Percentiles rank a stretch among this genome's conserved stretches.
phyloP scores from a whole-genome alignment of 2,329 filamentous ascomycete genomes.

The Blastomyces parvus region DNA sequence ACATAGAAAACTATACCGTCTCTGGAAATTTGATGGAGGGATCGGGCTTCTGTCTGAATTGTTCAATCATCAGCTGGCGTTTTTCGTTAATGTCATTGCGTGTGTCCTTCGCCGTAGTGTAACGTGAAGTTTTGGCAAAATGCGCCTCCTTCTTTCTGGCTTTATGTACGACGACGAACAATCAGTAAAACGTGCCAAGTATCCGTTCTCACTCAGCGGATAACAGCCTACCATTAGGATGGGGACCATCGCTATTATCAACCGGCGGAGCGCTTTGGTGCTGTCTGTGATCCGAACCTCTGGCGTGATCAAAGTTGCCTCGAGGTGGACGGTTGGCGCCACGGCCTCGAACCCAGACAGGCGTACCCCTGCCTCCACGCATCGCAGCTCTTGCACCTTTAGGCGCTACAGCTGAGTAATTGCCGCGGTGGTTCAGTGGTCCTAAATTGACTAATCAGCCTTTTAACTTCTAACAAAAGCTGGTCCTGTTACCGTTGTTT shows the following conservation, averaged over 20 bases:
- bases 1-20: conserved; percentile 17
- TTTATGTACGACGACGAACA: not conserved
- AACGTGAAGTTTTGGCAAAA: conserved; percentile 21
- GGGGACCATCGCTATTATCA: not conserved
- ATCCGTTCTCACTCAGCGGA: not conserved
- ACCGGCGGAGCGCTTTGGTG: not conserved
- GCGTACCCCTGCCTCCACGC: not conserved
- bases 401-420: not conserved
- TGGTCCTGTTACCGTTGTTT: not conserved
- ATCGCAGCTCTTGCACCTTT: not conserved
- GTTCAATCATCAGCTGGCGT: conserved; percentile 19
- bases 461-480: not conserved
- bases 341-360: conserved; percentile 6
- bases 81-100: conserved; percentile 19
- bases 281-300: not conserved
- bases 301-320: not conserved
- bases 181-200: not conserved
- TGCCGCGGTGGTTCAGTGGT: too few relatives aligned
- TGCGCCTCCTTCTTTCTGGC: conserved; percentile 18
- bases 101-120: conserved; percentile 22
- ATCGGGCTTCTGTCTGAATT: conserved; percentile 23
- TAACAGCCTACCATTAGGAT: not conserved
- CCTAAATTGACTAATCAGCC: not conserved
- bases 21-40: conserved; percentile 19
- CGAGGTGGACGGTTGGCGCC: not conserved